Percentiles rank a stretch among this genome's conserved stretches.
phyloP scores from a whole-genome alignment of 345 rosid species.

The Sonneratia alba region DNA sequence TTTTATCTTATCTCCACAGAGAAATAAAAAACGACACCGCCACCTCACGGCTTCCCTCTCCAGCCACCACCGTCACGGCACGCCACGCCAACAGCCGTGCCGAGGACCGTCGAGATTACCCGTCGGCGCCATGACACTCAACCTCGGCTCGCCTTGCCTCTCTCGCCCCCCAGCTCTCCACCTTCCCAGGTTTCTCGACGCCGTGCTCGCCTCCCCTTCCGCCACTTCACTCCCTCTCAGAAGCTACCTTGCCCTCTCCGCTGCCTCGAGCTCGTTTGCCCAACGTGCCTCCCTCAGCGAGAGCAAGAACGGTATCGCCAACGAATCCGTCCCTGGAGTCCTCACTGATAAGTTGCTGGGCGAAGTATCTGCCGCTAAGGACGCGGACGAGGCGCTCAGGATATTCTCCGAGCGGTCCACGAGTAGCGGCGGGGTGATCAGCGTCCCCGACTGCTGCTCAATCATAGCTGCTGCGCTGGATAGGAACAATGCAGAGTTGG shows the following conservation, averaged over 20 bases:
- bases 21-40: neutral
- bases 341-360: conserved; percentile 33
- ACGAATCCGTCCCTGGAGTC: conserved; percentile 8
- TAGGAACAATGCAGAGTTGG: conserved; percentile 65
- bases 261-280: conserved; percentile 7
- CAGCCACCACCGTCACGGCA: neutral
- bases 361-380: conserved; percentile 41
- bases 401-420: conserved; percentile 25
- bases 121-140: conserved; percentile 20
- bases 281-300: conserved; percentile 31
- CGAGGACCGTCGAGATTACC: neutral
- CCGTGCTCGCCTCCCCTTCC: conserved; percentile 10
- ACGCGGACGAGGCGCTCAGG: conserved; percentile 55
- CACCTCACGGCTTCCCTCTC: neutral
- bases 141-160: conserved; percentile 32
- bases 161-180: conserved; percentile 20
- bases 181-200: conserved; percentile 25
- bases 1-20: neutral
- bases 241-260: conserved; percentile 8
- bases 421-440: conserved; percentile 36
- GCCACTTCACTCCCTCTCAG: conserved; percentile 21
- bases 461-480: conserved; percentile 53
- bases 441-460: conserved; percentile 41
- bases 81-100: neutral
- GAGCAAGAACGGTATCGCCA: conserved; percentile 18